Evolutionary conservation across 805 yeast genomes (phyloP).

Genomic region (Monosporozyma yasuniensis): DNA sequence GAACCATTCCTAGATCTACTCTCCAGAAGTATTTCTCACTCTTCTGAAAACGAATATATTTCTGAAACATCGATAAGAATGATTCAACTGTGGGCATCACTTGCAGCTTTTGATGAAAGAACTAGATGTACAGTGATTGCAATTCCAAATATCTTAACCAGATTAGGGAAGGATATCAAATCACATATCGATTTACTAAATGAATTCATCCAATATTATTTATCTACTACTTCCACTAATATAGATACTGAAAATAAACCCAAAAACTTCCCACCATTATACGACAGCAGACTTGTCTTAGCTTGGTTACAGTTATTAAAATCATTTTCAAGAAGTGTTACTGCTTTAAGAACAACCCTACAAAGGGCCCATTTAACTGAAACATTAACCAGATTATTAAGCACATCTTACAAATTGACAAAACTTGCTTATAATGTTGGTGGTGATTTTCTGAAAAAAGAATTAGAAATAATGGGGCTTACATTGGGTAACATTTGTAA

Average conservation of each 20-base stretch:
- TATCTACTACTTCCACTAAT: not conserved
- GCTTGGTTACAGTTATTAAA: conserved; percentile 27
- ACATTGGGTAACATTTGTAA: conserved; percentile 35
- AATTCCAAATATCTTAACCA: conserved; percentile 13
- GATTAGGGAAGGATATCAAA: conserved; percentile 17
- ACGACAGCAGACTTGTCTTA: conserved; percentile 17
- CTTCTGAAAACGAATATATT: conserved; percentile 12
- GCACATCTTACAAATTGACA: conserved; percentile 11
- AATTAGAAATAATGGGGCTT: conserved; percentile 22
- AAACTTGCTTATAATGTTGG: conserved; percentile 15
- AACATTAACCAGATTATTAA: conserved; percentile 12
- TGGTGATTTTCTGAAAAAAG: conserved; percentile 16
- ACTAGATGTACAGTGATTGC: conserved; percentile 20
- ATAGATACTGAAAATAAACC: not conserved
- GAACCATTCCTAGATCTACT: conserved; percentile 20
- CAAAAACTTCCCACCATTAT: conserved; percentile 16
- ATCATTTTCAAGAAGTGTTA: conserved; percentile 28
- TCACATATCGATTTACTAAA: conserved; percentile 15
- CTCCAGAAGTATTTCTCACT: conserved; percentile 15
- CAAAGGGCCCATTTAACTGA: conserved; percentile 23
- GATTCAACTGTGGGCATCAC: conserved; percentile 22
- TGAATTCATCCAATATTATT: conserved; percentile 12
- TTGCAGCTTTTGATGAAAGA: conserved; percentile 24
- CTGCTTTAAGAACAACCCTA: conserved; percentile 24
- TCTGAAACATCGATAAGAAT: conserved; percentile 16